Evolutionary conservation across 2,329 filamentous ascomycete genomes (phyloP).

Genomic region (Tolypocladium inflatum): DNA sequence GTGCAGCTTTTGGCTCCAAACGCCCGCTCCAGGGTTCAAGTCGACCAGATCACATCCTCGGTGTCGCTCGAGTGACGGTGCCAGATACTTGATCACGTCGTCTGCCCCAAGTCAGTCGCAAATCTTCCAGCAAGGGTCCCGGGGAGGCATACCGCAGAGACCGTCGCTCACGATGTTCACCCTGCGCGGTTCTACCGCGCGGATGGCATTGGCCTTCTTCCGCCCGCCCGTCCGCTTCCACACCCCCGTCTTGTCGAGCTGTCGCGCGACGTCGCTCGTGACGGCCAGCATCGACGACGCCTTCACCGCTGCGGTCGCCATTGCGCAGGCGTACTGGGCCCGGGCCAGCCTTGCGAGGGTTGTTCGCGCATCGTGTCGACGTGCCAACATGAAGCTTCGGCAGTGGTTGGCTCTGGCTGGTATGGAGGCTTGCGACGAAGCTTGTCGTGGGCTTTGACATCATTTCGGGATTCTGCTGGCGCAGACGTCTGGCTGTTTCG

Average conservation of each 20-base stretch:
- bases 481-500: neutral
- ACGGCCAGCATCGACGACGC: constrained; percentile 7
- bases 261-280: constrained; percentile 10
- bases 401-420: neutral
- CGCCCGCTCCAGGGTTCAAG: constrained; percentile 67
- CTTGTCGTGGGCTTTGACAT: neutral
- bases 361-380: constrained; percentile 2
- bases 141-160: constrained; percentile 35
- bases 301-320: constrained; percentile 2
- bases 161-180: constrained; percentile 43
- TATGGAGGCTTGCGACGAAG: neutral
- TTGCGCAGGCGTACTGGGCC: constrained; percentile 3
- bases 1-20: constrained; percentile 74
- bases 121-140: neutral
- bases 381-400: constrained; percentile 6
- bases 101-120: constrained; percentile 31
- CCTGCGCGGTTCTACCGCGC: constrained; percentile 22
- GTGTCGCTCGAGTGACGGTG: constrained; percentile 57
- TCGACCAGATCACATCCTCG: constrained; percentile 79
- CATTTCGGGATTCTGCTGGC: neutral
- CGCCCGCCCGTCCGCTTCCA: constrained; percentile 12
- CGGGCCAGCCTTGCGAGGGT: constrained; percentile 5
- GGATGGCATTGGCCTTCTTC: constrained; percentile 4
- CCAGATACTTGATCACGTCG: constrained; percentile 61
- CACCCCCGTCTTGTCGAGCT: constrained; percentile 15